These are phyloP conservation scores for Quercus lobata DNA, from an alignment of 331 rosid species.

Conservation along the genomic window DNA sequence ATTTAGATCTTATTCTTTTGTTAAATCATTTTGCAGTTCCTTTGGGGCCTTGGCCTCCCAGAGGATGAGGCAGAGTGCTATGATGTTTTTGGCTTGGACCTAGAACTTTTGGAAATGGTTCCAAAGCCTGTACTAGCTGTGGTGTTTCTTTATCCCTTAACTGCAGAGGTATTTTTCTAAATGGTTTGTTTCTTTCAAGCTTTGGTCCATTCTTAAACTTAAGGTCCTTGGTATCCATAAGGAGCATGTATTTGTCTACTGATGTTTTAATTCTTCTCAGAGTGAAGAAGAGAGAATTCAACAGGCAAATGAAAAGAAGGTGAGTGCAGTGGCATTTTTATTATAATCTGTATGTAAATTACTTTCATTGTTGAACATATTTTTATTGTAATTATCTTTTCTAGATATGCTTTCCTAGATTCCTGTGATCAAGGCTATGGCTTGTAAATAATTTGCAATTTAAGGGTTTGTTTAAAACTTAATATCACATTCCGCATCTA, in stretches of 20 bases:
- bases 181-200: background rate
- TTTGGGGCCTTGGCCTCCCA: slow-evolving; percentile 84
- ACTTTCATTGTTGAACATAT: background rate
- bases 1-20: slow-evolving; percentile 5
- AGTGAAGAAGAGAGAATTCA: slow-evolving; percentile 79
- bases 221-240: background rate
- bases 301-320: slow-evolving; percentile 57
- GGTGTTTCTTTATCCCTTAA: slow-evolving; percentile 86
- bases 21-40: slow-evolving; percentile 51
- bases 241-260: background rate
- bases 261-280: slow-evolving; percentile 39
- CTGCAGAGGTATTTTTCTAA: slow-evolving; percentile 50
- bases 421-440: background rate
- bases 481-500: background rate
- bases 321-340: slow-evolving; percentile 21
- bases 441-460: background rate
- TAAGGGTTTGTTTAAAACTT: background rate
- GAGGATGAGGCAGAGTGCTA: slow-evolving; percentile 67
- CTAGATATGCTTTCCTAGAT: background rate
- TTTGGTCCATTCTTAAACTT: background rate
- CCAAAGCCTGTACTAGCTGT: slow-evolving; percentile 96
- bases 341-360: background rate
- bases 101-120: slow-evolving; percentile 86
- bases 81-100: slow-evolving; percentile 89
- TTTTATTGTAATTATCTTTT: background rate